Conservation (phyloP, 805 yeast genomes). For the Kluyveromyces siamensis region DNA sequence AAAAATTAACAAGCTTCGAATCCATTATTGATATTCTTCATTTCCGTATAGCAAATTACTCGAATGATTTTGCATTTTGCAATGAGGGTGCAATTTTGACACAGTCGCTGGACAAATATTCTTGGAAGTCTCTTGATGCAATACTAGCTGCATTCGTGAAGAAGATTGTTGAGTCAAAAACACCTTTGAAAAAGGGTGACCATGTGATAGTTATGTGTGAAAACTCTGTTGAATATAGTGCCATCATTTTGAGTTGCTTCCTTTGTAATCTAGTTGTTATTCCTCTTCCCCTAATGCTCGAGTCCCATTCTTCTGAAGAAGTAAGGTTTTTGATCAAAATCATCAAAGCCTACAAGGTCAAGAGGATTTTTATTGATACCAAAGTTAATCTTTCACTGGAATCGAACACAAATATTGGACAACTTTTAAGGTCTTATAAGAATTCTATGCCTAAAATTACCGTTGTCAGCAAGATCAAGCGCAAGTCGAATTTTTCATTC, state of each 20-base stretch:
- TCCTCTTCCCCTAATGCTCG: constrained; percentile 68
- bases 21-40: constrained; percentile 66
- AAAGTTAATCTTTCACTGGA: constrained; percentile 16
- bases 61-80: constrained; percentile 72
- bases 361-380: constrained; percentile 65
- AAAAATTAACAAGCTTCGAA: constrained; percentile 64
- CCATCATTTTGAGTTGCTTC: constrained; percentile 81
- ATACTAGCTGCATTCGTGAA: constrained; percentile 67
- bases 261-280: constrained; percentile 55
- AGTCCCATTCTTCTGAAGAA: constrained; percentile 63
- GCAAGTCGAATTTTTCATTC: constrained; percentile 15
- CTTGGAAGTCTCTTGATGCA: constrained; percentile 79
- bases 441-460: constrained; percentile 23
- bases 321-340: constrained; percentile 54
- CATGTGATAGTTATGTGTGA: constrained; percentile 76
- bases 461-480: constrained; percentile 23
- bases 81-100: constrained; percentile 28
- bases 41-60: constrained; percentile 63
- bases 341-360: constrained; percentile 61
- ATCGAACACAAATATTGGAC: constrained; percentile 16
- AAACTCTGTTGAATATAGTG: constrained; percentile 74
- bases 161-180: constrained; percentile 59
- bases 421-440: constrained; percentile 18
- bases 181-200: constrained; percentile 56
- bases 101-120: constrained; percentile 27